phyloP scores from a whole-genome alignment of 140 eudicot species.

The Erigeron philadelphicus region DNA sequence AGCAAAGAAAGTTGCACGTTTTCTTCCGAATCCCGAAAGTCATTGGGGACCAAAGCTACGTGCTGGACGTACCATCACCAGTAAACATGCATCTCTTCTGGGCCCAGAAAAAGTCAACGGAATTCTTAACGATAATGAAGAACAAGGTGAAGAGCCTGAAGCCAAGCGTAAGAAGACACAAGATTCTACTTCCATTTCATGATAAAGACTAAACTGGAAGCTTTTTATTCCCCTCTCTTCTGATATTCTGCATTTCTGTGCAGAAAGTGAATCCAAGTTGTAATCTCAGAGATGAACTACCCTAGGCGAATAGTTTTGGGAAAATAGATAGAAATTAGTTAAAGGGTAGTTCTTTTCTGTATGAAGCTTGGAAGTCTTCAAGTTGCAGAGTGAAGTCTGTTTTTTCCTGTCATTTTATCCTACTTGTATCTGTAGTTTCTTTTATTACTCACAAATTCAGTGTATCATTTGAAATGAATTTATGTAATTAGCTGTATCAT shows the following conservation, averaged over 20 bases:
- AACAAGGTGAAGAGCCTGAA: conserved; percentile 52
- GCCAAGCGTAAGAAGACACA: conserved; percentile 82
- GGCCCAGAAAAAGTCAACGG: conserved; percentile 61
- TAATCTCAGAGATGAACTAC: conserved; percentile 19
- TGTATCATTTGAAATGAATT: conserved; percentile 15
- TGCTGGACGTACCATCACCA: conserved; percentile 86
- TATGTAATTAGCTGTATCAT: conserved; percentile 23
- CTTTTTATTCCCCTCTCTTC: conserved; percentile 15
- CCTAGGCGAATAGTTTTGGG: conserved; percentile 18
- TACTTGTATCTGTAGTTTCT: background rate
- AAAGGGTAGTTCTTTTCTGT: conserved; percentile 33
- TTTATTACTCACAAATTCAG: background rate
- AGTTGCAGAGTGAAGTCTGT: conserved; percentile 22
- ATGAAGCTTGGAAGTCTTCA: conserved; percentile 25
- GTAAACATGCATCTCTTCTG: conserved; percentile 76
- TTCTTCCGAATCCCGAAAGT: conserved; percentile 89
- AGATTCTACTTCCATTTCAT: conserved; percentile 44
- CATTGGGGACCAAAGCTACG: conserved; percentile 96
- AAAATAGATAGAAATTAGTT: conserved; percentile 21
- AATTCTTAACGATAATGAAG: conserved; percentile 38
- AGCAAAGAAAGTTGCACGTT: conserved; percentile 87
- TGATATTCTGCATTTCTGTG: conserved; percentile 44
- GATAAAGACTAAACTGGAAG: conserved; percentile 18
- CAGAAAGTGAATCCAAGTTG: conserved; percentile 35
- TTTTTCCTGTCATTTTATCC: background rate